Evolutionary conservation across 345 rosid genomes (phyloP), one percentile per base, ranked within the genome.

Genomic region (Syzygium aromaticum): DNA sequence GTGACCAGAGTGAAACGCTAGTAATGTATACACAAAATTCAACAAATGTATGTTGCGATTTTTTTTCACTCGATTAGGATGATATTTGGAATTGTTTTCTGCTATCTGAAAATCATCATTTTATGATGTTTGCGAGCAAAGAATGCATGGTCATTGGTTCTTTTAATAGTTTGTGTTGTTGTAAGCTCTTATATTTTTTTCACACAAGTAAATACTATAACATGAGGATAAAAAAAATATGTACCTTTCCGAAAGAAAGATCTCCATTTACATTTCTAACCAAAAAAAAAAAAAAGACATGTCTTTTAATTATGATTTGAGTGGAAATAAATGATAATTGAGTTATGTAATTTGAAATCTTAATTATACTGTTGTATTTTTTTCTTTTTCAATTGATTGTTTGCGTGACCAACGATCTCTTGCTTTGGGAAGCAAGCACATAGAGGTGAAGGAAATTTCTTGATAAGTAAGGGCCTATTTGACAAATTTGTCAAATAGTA

Each of bases 31-130:
- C 30, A 27, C 30, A 61, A 61, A 8, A n/a, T n/a, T 61, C 33
- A 0, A 61, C 38, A n/a, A 0, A 61, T 61, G 0, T 3, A n/a
- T 27, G 17, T 27, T 59, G 0, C 67, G 1, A 13, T n/a, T 61
- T 61, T n/a, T 1, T 17, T 14, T 13, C 6, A 61, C 73, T 12
- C 38, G 14, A 61, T 12, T n/a, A 13, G 19, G 30, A 59, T 59
- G 11, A 27, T 59, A 59, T 59, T 59, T 59, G 7, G 64, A 57
- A 11, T 57, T 11, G 7, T 25, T 25, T 57, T 57, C 28, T 3
- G 28, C 28, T 57, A 57, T 25, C 28, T 23, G 14, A 11, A 57
- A 23, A 25, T 57, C 28, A 23, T 57, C 63, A 25, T 57, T 25
- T 57, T 57, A 57, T 57, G 64, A 25, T 25, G 0, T 57, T 57